These are phyloP conservation scores for Pseudoneurospora amorphoporcata DNA, from an alignment of 495 filamentous ascomycete species.

Conservation along the genomic window DNA sequence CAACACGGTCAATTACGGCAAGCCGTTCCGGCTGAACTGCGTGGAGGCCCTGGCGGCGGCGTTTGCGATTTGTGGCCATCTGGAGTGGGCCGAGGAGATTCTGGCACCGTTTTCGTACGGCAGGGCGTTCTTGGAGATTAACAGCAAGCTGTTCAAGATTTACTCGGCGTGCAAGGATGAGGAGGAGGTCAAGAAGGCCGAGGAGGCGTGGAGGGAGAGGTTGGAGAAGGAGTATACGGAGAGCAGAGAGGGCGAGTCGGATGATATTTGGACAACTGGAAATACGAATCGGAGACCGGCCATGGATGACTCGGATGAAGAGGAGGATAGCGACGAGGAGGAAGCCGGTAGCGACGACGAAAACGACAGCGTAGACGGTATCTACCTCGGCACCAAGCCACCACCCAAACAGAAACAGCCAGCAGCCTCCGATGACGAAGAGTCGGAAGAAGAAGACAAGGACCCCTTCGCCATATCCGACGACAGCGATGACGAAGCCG, in stretches of 20 bases:
- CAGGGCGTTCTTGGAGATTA: constrained; percentile 77
- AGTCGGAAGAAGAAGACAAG: constrained; percentile 29
- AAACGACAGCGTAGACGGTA: constrained; percentile 35
- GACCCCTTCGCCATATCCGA: constrained; percentile 67
- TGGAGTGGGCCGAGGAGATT: constrained; percentile 79
- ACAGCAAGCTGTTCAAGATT: constrained; percentile 65
- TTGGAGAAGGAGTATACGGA: constrained; percentile 84
- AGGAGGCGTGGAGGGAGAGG: constrained; percentile 78
- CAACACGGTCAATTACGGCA: constrained; percentile 94
- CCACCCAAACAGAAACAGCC: constrained; percentile 17
- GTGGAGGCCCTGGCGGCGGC: constrained; percentile 88
- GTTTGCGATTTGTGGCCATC: constrained; percentile 84
- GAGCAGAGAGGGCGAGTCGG: constrained; percentile 54
- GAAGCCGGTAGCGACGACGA: constrained; percentile 20
- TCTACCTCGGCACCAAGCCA: constrained; percentile 47
- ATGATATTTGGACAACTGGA: constrained; percentile 73
- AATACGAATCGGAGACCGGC: constrained; percentile 63
- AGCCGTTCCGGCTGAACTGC: constrained; percentile 89
- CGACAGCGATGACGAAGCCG: constrained; percentile 67
- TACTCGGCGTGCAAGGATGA: constrained; percentile 79
- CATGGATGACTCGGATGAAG: constrained; percentile 40
- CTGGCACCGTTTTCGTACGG: constrained; percentile 83
- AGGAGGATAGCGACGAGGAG: constrained; percentile 30
- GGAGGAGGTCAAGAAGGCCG: constrained; percentile 76
- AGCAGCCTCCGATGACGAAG: background rate